These are phyloP conservation scores for Sporisorium exsertum DNA, from an alignment of 1,284 basidiomycete species.

Conservation along the genomic window DNA sequence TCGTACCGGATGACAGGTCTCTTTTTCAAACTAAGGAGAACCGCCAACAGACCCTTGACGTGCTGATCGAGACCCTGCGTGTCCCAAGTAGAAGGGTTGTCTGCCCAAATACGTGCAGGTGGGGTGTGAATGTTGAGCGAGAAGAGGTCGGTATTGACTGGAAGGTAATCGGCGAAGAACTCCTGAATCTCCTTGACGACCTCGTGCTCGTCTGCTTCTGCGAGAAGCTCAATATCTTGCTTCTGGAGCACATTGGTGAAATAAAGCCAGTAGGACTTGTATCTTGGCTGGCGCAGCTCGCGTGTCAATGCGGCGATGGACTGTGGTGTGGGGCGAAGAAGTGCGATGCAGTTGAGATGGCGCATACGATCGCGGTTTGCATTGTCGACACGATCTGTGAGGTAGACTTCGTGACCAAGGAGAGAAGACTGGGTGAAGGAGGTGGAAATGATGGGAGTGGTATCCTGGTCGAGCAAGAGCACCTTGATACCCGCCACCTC, in stretches of 20 bases:
- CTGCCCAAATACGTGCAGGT: slow-evolving; percentile 76
- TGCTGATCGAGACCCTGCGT: slow-evolving; percentile 81
- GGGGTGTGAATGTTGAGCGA: slow-evolving; percentile 75
- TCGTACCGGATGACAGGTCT: slow-evolving; percentile 94
- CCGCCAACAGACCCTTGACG: slow-evolving; percentile 84
- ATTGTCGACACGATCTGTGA: slow-evolving; percentile 97
- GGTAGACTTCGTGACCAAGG: slow-evolving; percentile 95
- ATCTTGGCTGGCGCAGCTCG: slow-evolving; percentile 83
- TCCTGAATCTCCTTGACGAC: slow-evolving; percentile 86
- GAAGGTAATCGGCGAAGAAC: slow-evolving; percentile 67
- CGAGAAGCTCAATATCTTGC: slow-evolving; percentile 89
- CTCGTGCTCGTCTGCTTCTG: slow-evolving; percentile 94
- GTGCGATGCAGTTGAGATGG: slow-evolving; percentile 96
- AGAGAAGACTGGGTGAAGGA: slow-evolving; percentile 94
- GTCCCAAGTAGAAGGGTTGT: slow-evolving; percentile 75
- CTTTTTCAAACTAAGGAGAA: slow-evolving; percentile 94
- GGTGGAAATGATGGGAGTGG: slow-evolving; percentile 95
- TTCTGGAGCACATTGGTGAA: slow-evolving; percentile 95
- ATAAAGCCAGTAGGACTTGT: slow-evolving; percentile 87
- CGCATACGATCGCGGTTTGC: slow-evolving; percentile 75
- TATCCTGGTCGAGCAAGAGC: slow-evolving; percentile 93
- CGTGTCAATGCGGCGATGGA: slow-evolving; percentile 84
- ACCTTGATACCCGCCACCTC: slow-evolving; percentile 92
- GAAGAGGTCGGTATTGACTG: slow-evolving; percentile 81
- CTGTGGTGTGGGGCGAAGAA: slow-evolving; percentile 83